Conservation (phyloP, 2,329 filamentous ascomycete genomes). For the Talaromyces sp. region DNA sequence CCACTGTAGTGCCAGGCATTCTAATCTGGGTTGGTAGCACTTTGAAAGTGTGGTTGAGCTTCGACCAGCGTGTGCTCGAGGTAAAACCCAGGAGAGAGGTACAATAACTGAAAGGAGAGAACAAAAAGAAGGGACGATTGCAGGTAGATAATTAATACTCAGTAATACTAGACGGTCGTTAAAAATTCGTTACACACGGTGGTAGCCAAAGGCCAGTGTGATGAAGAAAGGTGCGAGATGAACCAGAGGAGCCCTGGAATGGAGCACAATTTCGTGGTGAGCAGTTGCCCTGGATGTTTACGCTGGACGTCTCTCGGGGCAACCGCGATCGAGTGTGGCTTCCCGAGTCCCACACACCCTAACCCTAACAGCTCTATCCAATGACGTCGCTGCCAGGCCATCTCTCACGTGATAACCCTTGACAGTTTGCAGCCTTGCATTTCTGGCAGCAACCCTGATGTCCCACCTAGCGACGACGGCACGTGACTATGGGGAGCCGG, state of each 20-base stretch:
- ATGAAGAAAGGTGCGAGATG: neutral
- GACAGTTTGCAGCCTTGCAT: neutral
- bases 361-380: neutral
- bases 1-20: constrained; percentile 59
- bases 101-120: constrained; percentile 1
- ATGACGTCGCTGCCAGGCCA: neutral
- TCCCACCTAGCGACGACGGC: too few species aligned
- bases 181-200: neutral
- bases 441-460: neutral
- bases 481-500: neutral
- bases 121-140: constrained; percentile 8
- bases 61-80: constrained; percentile 35
- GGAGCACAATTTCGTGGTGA: neutral
- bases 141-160: constrained; percentile 1
- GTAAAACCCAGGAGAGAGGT: neutral
- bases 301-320: constrained; percentile 11
- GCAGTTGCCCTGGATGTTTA: constrained; percentile 10
- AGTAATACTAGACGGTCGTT: neutral
- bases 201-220: neutral
- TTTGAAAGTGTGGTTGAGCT: constrained; percentile 22
- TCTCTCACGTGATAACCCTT: neutral
- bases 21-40: constrained; percentile 20
- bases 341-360: neutral
- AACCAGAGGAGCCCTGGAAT: neutral
- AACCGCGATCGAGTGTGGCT: constrained; percentile 4